phyloP scores from a whole-genome alignment of 495 filamentous ascomycete genomes.

The Aspergillus bertholletiae region DNA sequence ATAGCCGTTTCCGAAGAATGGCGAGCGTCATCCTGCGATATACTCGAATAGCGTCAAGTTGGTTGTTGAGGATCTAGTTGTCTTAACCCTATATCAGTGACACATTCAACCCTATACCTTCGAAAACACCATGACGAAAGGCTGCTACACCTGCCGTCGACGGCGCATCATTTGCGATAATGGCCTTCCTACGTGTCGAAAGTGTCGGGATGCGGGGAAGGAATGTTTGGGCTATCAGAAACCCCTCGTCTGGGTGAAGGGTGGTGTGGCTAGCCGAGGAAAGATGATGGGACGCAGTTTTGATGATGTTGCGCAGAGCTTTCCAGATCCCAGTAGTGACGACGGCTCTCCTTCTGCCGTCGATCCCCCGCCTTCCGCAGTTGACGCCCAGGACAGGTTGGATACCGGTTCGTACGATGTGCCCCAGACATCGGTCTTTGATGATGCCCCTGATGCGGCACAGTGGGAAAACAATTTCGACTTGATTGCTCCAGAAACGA shows the following conservation, averaged over 20 bases:
- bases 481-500: slow-evolving; percentile 9
- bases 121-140: slow-evolving; percentile 38
- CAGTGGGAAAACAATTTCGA: slow-evolving; percentile 9
- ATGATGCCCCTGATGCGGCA: neutral
- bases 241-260: slow-evolving; percentile 49
- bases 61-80: neutral
- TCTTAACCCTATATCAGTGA: slow-evolving; percentile 7
- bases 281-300: slow-evolving; percentile 52
- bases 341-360: neutral
- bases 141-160: slow-evolving; percentile 49
- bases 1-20: slow-evolving; percentile 12
- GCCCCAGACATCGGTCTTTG: neutral
- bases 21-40: slow-evolving; percentile 18
- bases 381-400: neutral
- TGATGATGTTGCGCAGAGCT: slow-evolving; percentile 27
- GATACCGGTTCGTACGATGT: neutral
- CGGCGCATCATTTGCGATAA: slow-evolving; percentile 57
- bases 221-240: slow-evolving; percentile 62
- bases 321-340: neutral
- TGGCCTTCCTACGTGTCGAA: slow-evolving; percentile 57
- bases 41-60: slow-evolving; percentile 11
- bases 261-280: slow-evolving; percentile 46
- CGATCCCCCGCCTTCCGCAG: neutral
- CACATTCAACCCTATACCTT: neutral
- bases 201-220: slow-evolving; percentile 60